Evolutionary conservation across 768 basidiomycete species (phyloP), one percentile per base, ranked within the genome.

Genomic region (Lentinula boryana): DNA sequence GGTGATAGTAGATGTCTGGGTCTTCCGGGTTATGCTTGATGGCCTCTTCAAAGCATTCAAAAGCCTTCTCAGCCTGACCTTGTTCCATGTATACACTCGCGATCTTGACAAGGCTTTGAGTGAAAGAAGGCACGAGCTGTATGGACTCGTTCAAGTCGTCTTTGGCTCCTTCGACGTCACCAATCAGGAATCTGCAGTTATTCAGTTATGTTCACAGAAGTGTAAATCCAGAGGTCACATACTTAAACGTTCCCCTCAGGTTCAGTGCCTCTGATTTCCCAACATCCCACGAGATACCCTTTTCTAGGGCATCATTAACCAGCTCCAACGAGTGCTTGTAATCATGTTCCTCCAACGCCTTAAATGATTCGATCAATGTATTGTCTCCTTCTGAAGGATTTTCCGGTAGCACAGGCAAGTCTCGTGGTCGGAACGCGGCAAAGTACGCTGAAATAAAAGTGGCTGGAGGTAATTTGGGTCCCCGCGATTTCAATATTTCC

Each of bases 21-120:
- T 98, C 95, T 52, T 86, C 77, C 5, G 87, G 76, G 67, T 98
- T 87, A 65, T 89, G 83, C 66, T 81, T 79, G 69, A 94, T 88
- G 1, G 97, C 97, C 63, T 88, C 80, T 48, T 96, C 95, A 70
- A 98, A 98, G 70, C 89, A 91, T 61, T 88, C 85, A 74, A 98
- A 95, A 1, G 96, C 91, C 64, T 84, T 85, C 79, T 51, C 75
- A 12, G 91, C 82, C 63, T 94, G 84, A 43, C 88, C 88, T 67
- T 95, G 88, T 71, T 99, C 97, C 96, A 99, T 98, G 73, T 95
- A 81, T 41, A 98, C 95, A 67, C 89, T 93, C 13, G 96, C 97
- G 63, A 98, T 87, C 82, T 99, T 99, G 66, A 99, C 95, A 72
- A 93, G 83, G 65, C 86, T 89, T 74, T 98, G 96, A 0, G 93